Percentiles rank a stretch among this genome's conserved stretches.
These are phyloP conservation scores for Cordyceps pruinosa DNA, from an alignment of 2,329 filamentous ascomycete genomes.

Conservation along the genomic window DNA sequence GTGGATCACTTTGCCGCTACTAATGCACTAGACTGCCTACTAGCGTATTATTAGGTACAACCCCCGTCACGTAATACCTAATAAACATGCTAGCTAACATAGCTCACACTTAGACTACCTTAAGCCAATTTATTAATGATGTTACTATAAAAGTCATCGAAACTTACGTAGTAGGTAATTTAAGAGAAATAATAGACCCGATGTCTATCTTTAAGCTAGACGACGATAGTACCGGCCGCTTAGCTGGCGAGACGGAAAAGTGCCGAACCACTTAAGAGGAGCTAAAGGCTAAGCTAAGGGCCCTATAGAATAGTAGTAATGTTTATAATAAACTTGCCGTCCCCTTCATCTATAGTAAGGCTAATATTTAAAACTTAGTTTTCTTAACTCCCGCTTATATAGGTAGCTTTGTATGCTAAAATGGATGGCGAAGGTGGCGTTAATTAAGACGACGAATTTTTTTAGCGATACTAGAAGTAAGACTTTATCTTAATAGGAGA, in stretches of 20 bases:
- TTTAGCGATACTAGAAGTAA: no score
- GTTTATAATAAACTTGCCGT: no score
- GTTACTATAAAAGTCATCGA: background rate
- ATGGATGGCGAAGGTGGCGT: no score
- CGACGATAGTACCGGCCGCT: background rate
- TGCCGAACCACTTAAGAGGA: background rate
- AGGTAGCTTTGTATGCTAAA: no score
- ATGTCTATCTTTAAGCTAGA: background rate
- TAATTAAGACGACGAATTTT: no score
- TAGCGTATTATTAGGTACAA: background rate
- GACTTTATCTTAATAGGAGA: no score
- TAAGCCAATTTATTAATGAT: background rate
- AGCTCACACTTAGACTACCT: background rate
- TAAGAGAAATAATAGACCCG: background rate
- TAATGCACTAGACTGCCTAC: background rate
- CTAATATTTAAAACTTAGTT: no score
- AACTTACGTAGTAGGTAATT: background rate
- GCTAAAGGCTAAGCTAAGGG: background rate
- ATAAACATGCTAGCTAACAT: background rate
- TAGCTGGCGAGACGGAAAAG: background rate
- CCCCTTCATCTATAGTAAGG: no score
- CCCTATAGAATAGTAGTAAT: no score
- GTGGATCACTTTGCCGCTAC: background rate
- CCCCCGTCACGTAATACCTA: no score
- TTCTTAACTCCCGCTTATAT: no score